Evolutionary conservation across 495 filamentous ascomycete genomes (phyloP), one percentile per base, ranked within the genome.

Genomic region (Daldinia childiae): DNA sequence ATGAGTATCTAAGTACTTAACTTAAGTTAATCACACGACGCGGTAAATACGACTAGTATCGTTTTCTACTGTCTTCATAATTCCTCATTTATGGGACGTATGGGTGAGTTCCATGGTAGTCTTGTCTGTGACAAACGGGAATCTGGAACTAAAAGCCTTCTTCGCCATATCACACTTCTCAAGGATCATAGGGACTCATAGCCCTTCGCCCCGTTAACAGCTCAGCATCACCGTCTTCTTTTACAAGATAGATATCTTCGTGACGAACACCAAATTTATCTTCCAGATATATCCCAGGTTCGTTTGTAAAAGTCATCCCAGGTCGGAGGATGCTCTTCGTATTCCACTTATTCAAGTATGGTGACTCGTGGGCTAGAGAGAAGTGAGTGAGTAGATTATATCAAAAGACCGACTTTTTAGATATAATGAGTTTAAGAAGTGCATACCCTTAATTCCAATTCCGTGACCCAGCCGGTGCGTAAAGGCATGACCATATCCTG

Each of bases 381-480:
- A 38, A 43, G 56, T n/a, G 61, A 39, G 58, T 69, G n/a, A 72
- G 62, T 8, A 4, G n/a, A n/a, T n/a, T n/a, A 3, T 8, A 17
- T 57, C 29, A 24, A 48, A 51, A n/a, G 15, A 56, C 38, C 2
- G 34, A 9, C 30, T 6, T 34, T 14, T 0, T 17, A 17, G 17
- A 2, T 24, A n/a, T 15, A 21, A 34, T 21, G 4, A 19, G 5
- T 45, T 21, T 43, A 36, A 45, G 60, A 52, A 52, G 26, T 76
- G 64, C 58, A 21, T 67, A 73, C 75, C 82, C 77, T 88, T 89
- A 32, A 89, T 87, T 6, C 86, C 87, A 32, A 88, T 85, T 6
- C 86, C 83, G 57, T 89, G 87, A 7, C 86, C 85, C 3, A 88
- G 77, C 2, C 87, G 82, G 71, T 89, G 87, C n/a, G 85, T 86